Base-by-base conservation (phyloP, 2,329 filamentous ascomycete genomes). In the Nothopassalora personata region DNA sequence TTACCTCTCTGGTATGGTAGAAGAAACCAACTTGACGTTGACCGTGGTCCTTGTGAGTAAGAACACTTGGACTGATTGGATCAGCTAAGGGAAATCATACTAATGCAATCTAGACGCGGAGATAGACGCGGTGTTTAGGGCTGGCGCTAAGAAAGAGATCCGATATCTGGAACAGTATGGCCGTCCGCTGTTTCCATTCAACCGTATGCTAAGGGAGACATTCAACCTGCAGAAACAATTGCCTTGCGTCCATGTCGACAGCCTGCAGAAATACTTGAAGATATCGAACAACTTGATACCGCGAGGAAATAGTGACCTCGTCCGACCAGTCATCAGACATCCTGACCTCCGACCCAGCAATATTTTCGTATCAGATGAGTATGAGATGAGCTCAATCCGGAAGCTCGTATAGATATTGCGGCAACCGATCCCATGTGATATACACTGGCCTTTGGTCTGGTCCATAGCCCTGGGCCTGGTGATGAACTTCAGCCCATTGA, bases 41-140 rank as follows among this genome's bases (percentile, higher is more conserved):
- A 70, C 61, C 68, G 71, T 60, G 72, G 73, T 53, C 68, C 70
- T 64, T 70, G 71, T 74, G 68, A 57, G 71, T 69, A 6, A 30
- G 10, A 23, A 23, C 23, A 23, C 23, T 23, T 1, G 23, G 3
- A 23, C 2, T 23, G 23, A 23, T 23, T 23, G 23, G 23, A 23
- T 23, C 3, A 23, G 23, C 23, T 23, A 23, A 23, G 23, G 3
- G 50, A 50, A 9, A 19, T 8, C 39, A 46, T 2, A 4, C 18
- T 31, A 5, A 34, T 50, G 31, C 57, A 61, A 70, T 58, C 10
- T 67, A 61, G 59, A 57, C 57, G 60, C 60, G 18, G 66, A 65
- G 18, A 63, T 74, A 50, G 58, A 61, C 53, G 23, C 23, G 2
- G 23, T 23, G 2, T 23, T 23, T 2, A 23, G 23, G 23, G 66